A percentile compares a stretch with the other conserved stretches of the same genome.
Evolutionary conservation across 1,284 basidiomycete species (phyloP).

Genomic region (Rhodotorula glutinis): DNA sequence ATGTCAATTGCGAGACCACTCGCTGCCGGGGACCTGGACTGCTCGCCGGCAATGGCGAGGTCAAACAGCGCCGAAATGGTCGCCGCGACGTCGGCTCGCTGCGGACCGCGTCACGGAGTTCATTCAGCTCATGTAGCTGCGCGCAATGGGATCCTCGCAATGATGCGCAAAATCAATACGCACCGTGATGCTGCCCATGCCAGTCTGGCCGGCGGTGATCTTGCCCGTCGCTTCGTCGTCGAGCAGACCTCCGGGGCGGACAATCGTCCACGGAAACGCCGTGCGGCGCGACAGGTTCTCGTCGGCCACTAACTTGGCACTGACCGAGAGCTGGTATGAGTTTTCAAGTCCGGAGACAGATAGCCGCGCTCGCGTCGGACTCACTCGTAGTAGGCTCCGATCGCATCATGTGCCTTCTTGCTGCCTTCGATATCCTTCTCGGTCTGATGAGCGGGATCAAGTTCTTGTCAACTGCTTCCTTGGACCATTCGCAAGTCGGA

Average conservation of each 20-base stretch:
- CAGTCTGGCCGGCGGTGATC: conserved; percentile 58
- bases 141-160: neutral
- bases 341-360: neutral
- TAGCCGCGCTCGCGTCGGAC: neutral
- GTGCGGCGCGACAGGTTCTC: conserved; percentile 60
- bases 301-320: conserved; percentile 67
- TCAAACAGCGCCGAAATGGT: conserved; percentile 58
- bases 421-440: conserved; percentile 55
- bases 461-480: no score
- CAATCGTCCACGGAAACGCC: conserved; percentile 65
- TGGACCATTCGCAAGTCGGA: no score
- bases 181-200: conserved; percentile 24
- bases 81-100: conserved; percentile 65
- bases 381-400: conserved; percentile 42
- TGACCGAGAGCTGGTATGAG: no score
- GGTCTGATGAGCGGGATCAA: conserved; percentile 47
- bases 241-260: conserved; percentile 63
- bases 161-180: neutral
- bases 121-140: neutral
- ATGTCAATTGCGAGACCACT: conserved; percentile 64
- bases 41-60: conserved; percentile 50
- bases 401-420: conserved; percentile 52
- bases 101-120: neutral
- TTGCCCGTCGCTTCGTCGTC: conserved; percentile 59
- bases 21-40: conserved; percentile 45